Base-by-base conservation (phyloP, 257 asterid genomes). In the Solanum ossicruentum region DNA sequence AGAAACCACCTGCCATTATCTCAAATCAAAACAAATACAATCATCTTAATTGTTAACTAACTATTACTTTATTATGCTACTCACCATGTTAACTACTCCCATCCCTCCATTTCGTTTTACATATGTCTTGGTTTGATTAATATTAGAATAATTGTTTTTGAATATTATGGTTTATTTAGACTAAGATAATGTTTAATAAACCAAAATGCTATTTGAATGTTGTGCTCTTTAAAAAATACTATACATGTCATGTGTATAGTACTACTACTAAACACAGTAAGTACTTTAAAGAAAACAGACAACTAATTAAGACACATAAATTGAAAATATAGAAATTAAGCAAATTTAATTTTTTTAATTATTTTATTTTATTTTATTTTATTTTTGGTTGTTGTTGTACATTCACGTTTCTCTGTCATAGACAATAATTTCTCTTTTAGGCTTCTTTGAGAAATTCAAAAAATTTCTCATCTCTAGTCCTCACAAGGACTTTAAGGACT, bases 1-100 rank as follows among this genome's bases (percentile, higher is more conserved):
- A 7, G 99, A 95, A 8, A 95, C 99, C 83, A 91, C 99, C 99
- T 95, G 54, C 17, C n/a, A 18, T 15, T 63, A 63, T 13, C 18
- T 36, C 41, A 36, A 36, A 39, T n/a, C 2, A 23, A 72, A 23
- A 51, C 16, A 51, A 15, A 12, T 47, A 21, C 2, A 7, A 47
- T 32, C 41, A 73, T 13, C 36, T 32, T 32, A 32, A 32, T 32
- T 32, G n/a, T 21, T 71, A 71, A 18, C 8, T 57, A 52, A 13
- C 15, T 12, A 52, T 52, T 4, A 55, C n/a, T 55, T 15, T 20
- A 55, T 55, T 20, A 55, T 20, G 23, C 10, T 58, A n/a, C 9
- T n/a, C 66, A 2, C 21, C 61, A 18, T 17, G 61, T 56, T 56
- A 6, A 56, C 10, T 13, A 56, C 61, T 54, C 3, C n/a, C 5